Base-by-base conservation (phyloP, 2,329 filamentous ascomycete genomes). In the Trichoderma sp. region DNA sequence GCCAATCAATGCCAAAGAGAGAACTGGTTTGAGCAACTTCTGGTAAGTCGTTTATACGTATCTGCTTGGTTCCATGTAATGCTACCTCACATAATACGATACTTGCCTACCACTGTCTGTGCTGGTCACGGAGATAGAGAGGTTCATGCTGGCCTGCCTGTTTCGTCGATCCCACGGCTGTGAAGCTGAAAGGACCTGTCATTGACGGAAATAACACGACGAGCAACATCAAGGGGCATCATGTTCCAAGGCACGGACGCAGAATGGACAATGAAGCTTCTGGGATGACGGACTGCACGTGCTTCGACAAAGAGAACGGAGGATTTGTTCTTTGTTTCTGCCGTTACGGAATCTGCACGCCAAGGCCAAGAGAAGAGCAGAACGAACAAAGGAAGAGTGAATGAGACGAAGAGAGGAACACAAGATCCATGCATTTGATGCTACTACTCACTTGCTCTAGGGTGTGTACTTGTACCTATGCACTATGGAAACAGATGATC, bases 131-230 rank as follows among this genome's bases (percentile, higher is more conserved):
- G 12, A 39, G 2, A 10, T 39, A 14, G 7, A 39, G 10, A 10
- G 2, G 34, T 24, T 41, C 50, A n/a, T 24, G 48, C 24, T 62
- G 59, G 51, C 59, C 59, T 62, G 43, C 59, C 59, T 62, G 34
- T 54, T 62, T 62, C 39, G 56, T 39, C 17, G 21, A 34, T 34
- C 7, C 7, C 2, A 34, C 30, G 30, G 34, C 10, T 14, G 43
- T 48, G 43, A 34, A 24, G 19, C 17, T 14, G 15, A 26, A 48
- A 30, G 41, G 43, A 50, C 24, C 26, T 54, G 39, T 44, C 39
- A 52, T 44, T 52, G 59, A 44, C 45, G 59, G 59, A 44, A 52
- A 52, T 52, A 62, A 62, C 17, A 19, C 24, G 48, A 61, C 24
- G 58, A 39, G 43, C n/a, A 58, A 26, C 26, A 43, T 34, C 15